These are phyloP conservation scores for Sporothrix brasiliensis DNA, from an alignment of 2,329 filamentous ascomycete species.

Conservation along the genomic window DNA sequence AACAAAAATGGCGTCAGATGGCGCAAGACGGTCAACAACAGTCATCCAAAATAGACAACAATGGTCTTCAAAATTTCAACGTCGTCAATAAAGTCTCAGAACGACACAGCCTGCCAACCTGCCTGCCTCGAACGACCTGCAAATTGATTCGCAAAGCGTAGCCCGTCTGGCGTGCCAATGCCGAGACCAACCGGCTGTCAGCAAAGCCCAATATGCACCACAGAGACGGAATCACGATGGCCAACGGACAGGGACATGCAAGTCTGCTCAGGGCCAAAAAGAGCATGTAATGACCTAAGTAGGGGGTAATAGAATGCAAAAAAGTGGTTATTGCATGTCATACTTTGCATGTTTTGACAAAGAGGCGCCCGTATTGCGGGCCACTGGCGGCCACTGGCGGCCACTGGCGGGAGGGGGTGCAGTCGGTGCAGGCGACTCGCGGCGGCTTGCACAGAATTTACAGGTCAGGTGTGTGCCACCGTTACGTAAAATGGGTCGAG, in stretches of 20 bases:
- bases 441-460: not conserved
- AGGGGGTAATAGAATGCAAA: not conserved
- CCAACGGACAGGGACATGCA: not conserved
- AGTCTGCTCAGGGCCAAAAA: not conserved
- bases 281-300: not conserved
- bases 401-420: slow-evolving; percentile 9
- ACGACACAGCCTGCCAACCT: not conserved
- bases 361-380: not conserved
- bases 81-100: not conserved
- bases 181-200: slow-evolving; percentile 25
- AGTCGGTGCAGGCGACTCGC: not conserved
- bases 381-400: not conserved
- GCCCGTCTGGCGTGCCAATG: slow-evolving; percentile 23
- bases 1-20: slow-evolving; percentile 30
- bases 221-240: not conserved
- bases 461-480: slow-evolving; percentile 24
- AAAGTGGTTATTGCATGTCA: slow-evolving; percentile 28
- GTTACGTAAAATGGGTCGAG: slow-evolving; percentile 25
- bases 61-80: not conserved
- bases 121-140: not conserved
- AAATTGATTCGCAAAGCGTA: slow-evolving; percentile 23
- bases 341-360: slow-evolving; percentile 28
- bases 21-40: slow-evolving; percentile 16
- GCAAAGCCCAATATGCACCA: not conserved
- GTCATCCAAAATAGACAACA: not conserved